phyloP scores from a whole-genome alignment of 805 yeast species.

The Suhomyces emberorum region DNA sequence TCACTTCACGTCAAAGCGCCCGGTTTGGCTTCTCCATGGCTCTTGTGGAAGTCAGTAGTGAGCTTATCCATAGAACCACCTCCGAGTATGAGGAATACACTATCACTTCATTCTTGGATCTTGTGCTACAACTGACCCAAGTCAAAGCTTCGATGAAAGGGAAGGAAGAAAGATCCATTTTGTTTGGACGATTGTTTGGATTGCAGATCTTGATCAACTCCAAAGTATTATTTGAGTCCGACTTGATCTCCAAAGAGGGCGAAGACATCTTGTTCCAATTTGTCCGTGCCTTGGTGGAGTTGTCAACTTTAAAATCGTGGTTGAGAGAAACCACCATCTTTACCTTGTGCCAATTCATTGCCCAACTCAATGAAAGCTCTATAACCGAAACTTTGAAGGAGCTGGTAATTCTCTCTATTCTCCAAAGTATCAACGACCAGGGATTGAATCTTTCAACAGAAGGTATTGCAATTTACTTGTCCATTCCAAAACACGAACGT shows the following conservation, averaged over 20 bases:
- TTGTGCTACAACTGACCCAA: slow-evolving; percentile 33
- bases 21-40: slow-evolving; percentile 88
- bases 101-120: slow-evolving; percentile 35
- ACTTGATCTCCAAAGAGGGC: slow-evolving; percentile 8
- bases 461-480: slow-evolving; percentile 70
- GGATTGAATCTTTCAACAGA: slow-evolving; percentile 69
- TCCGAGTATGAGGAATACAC: slow-evolving; percentile 27
- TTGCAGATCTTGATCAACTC: slow-evolving; percentile 66
- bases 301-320: slow-evolving; percentile 75
- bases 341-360: slow-evolving; percentile 56
- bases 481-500: slow-evolving; percentile 39
- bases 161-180: slow-evolving; percentile 71
- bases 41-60: slow-evolving; percentile 59
- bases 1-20: slow-evolving; percentile 80
- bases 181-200: slow-evolving; percentile 86
- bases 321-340: slow-evolving; percentile 76
- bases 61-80: slow-evolving; percentile 24
- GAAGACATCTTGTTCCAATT: slow-evolving; percentile 37
- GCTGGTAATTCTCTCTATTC: slow-evolving; percentile 24
- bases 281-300: slow-evolving; percentile 46
- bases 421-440: slow-evolving; percentile 46
- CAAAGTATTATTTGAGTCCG: slow-evolving; percentile 20
- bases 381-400: slow-evolving; percentile 16
- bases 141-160: slow-evolving; percentile 55
- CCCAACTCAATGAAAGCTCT: slow-evolving; percentile 5